A percentile compares a stretch with the other conserved stretches of the same genome.
Evolutionary conservation across 2,329 filamentous ascomycete species (phyloP).

Genomic region (Fusarium lyarnte): DNA sequence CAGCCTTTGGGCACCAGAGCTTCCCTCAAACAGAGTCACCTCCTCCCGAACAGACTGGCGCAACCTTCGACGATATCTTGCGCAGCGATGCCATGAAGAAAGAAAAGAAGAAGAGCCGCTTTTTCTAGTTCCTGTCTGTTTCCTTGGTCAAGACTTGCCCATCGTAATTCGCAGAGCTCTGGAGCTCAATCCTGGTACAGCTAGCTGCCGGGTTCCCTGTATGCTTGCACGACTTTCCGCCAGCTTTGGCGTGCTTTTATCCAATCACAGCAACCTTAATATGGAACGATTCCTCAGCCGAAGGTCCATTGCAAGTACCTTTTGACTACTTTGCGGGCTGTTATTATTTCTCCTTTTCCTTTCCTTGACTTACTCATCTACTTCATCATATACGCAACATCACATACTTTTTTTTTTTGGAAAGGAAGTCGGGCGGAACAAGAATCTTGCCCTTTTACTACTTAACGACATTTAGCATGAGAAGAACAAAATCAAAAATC

Average conservation of each 20-base stretch:
- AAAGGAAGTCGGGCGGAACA: conserved; percentile 27
- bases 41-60: conserved; percentile 44
- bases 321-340: conserved; percentile 12
- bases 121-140: conserved; percentile 45
- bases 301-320: conserved; percentile 19
- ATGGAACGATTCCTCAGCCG: neutral
- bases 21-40: conserved; percentile 33
- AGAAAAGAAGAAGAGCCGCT: conserved; percentile 54
- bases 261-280: conserved; percentile 8
- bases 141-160: neutral
- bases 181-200: conserved; percentile 15
- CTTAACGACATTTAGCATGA: conserved; percentile 44
- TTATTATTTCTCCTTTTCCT: conserved; percentile 2
- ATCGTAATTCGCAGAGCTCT: neutral
- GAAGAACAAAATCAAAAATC: conserved; percentile 37
- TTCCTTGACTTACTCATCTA: conserved; percentile 3
- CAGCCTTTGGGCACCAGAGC: conserved; percentile 34
- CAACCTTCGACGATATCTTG: conserved; percentile 62
- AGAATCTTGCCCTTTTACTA: conserved; percentile 20
- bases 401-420: conserved; percentile 20
- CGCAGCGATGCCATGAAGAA: conserved; percentile 48
- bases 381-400: conserved; percentile 19
- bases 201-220: neutral
- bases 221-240: conserved; percentile 5
- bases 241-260: conserved; percentile 3